A percentile compares a stretch with the other conserved stretches of the same genome.
Evolutionary conservation across 2,329 filamentous ascomycete genomes (phyloP).

Genomic region (Cordyceps pruinosa): DNA sequence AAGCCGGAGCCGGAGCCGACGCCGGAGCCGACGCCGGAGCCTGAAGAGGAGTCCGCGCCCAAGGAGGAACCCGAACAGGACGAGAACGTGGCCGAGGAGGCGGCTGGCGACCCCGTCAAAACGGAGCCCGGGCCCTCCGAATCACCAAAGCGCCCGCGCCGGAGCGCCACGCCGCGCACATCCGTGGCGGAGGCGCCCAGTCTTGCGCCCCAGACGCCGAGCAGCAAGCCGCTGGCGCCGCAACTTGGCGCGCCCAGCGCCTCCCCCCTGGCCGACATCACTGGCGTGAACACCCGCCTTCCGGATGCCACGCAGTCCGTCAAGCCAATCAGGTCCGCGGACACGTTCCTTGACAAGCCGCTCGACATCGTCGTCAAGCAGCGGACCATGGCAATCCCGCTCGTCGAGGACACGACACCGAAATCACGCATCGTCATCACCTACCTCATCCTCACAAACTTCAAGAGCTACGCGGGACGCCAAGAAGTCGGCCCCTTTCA

Average conservation of each 20-base stretch:
- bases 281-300: slow-evolving; percentile 48
- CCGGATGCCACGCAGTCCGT: slow-evolving; percentile 35
- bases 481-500: slow-evolving; percentile 97
- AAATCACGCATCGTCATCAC: slow-evolving; percentile 89
- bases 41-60: neutral
- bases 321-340: slow-evolving; percentile 68
- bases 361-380: slow-evolving; percentile 93
- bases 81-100: slow-evolving; percentile 32
- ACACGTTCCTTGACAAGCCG: slow-evolving; percentile 75
- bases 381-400: slow-evolving; percentile 58
- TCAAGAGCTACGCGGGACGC: slow-evolving; percentile 95
- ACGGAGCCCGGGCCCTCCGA: neutral
- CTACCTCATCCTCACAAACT: slow-evolving; percentile 87
- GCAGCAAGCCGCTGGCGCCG: slow-evolving; percentile 50
- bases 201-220: slow-evolving; percentile 37
- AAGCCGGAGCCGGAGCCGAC: slow-evolving; percentile 12
- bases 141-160: slow-evolving; percentile 23
- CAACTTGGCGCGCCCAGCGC: slow-evolving; percentile 42
- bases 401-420: slow-evolving; percentile 68
- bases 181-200: slow-evolving; percentile 35
- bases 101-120: slow-evolving; percentile 44
- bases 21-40: slow-evolving; percentile 9
- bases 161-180: slow-evolving; percentile 29
- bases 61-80: slow-evolving; percentile 1
- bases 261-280: slow-evolving; percentile 68